Percentiles rank a stretch among this genome's conserved stretches.
phyloP scores from a whole-genome alignment of 2,329 filamentous ascomycete species.

The Paecilomyces sp. region DNA sequence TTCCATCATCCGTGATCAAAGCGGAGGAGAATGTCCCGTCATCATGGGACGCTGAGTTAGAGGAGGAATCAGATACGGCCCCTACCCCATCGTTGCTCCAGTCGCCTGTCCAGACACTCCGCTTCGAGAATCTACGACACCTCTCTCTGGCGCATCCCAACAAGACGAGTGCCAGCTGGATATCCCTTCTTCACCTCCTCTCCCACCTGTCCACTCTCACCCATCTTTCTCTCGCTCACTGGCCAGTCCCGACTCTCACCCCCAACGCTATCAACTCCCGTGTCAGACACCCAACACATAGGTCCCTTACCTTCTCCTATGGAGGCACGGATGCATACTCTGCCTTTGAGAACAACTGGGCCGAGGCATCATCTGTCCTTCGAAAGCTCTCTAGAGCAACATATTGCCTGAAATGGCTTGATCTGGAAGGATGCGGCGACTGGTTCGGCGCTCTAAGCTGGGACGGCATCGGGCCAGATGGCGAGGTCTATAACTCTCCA shows the following conservation, averaged over 20 bases:
- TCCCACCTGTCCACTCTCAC: slow-evolving; percentile 50
- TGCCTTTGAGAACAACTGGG: slow-evolving; percentile 47
- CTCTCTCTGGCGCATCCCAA: slow-evolving; percentile 50
- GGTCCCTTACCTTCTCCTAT: slow-evolving; percentile 38
- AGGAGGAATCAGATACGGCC: slow-evolving; percentile 4
- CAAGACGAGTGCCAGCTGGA: slow-evolving; percentile 44
- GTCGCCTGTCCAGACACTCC: slow-evolving; percentile 18
- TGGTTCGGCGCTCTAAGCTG: slow-evolving; percentile 50
- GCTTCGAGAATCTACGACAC: slow-evolving; percentile 49
- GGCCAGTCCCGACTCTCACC: slow-evolving; percentile 53
- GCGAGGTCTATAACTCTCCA: slow-evolving; percentile 15
- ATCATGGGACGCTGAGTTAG: slow-evolving; percentile 34
- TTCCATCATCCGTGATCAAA: slow-evolving; percentile 1
- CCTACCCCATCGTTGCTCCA: slow-evolving; percentile 10
- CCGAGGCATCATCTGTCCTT: slow-evolving; percentile 50
- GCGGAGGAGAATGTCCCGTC: slow-evolving; percentile 18
- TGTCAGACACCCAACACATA: slow-evolving; percentile 31
- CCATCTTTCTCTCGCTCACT: slow-evolving; percentile 56
- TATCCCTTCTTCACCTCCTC: slow-evolving; percentile 46
- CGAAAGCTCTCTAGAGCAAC: slow-evolving; percentile 49
- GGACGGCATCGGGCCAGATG: slow-evolving; percentile 23
- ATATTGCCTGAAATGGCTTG: slow-evolving; percentile 55
- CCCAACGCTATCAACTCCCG: slow-evolving; percentile 42
- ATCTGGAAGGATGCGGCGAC: slow-evolving; percentile 51
- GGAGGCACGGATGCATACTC: slow-evolving; percentile 49